Conservation (phyloP, 169 alveolate species). For the Eimeria praecox region DNA sequence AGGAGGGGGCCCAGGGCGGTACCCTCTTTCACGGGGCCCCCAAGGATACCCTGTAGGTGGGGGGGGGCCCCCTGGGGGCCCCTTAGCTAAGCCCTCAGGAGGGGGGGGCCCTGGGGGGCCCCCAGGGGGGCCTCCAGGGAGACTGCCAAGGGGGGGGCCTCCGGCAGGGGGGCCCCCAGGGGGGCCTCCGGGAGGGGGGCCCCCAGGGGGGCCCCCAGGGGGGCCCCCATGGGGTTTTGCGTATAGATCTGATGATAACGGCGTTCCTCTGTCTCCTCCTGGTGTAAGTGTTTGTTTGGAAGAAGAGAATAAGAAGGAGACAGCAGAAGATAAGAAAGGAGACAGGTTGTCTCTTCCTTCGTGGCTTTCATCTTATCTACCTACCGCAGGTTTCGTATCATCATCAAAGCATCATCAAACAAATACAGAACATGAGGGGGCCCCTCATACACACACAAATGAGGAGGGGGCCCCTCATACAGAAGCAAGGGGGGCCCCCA, state of each 20-base stretch:
- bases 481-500: neutral
- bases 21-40: neutral
- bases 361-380: neutral
- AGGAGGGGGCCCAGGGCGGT: conserved; percentile 4
- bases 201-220: no score
- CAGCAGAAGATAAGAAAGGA: neutral
- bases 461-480: neutral
- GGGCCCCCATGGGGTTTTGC: no score
- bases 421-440: neutral
- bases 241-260: no score
- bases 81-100: neutral
- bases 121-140: neutral
- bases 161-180: no score
- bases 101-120: neutral
- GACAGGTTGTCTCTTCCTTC: neutral
- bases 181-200: no score
- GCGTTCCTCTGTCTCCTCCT: no score
- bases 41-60: neutral
- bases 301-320: neutral
- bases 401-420: neutral
- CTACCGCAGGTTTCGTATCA: neutral
- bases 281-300: neutral
- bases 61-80: conserved; percentile 10
- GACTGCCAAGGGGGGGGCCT: no score
- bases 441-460: neutral